Evolutionary conservation across 2,329 filamentous ascomycete genomes (phyloP).

Genomic region (Gliomastix tumulicola): DNA sequence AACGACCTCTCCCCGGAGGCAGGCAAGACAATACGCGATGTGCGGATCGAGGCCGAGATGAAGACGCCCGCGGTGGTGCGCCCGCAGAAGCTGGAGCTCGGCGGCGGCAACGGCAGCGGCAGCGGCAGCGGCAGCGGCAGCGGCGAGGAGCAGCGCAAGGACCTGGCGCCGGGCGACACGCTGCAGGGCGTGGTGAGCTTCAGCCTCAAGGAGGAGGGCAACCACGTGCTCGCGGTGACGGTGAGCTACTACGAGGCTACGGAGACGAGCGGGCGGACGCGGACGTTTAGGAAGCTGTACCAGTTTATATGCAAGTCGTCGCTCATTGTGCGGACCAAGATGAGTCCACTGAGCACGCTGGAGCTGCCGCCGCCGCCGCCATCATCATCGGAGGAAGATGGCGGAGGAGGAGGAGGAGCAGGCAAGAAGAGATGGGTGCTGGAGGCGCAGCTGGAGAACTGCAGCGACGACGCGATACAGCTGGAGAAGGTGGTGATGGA

Average conservation of each 20-base stretch:
- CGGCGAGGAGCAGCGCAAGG: constrained; percentile 15
- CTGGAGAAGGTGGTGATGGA: constrained; percentile 61
- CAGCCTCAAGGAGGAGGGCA: constrained; percentile 88
- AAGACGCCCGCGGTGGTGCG: constrained; percentile 65
- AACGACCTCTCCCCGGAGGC: constrained; percentile 52
- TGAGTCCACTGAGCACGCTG: constrained; percentile 47
- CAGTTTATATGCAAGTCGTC: constrained; percentile 92
- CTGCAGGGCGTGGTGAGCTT: constrained; percentile 78
- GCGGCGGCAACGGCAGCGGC: not conserved
- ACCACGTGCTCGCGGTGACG: constrained; percentile 87
- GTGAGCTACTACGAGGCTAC: constrained; percentile 88
- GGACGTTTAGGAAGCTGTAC: constrained; percentile 92
- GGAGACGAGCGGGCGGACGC: constrained; percentile 61
- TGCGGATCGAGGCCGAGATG: constrained; percentile 87
- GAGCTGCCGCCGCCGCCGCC: not conserved
- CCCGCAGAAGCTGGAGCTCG: constrained; percentile 61
- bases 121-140: constrained; percentile 5
- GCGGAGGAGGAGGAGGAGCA: too few relatives aligned
- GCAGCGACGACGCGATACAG: constrained; percentile 74
- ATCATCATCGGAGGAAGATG: constrained; percentile 8
- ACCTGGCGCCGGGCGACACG: constrained; percentile 57
- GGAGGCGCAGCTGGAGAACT: constrained; percentile 94
- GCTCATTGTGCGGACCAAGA: constrained; percentile 85
- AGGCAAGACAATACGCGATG: constrained; percentile 57
- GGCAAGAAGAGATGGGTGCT: constrained; percentile 61